Evolutionary conservation across 352 stramenopile genomes (phyloP), one percentile per base, ranked within the genome.

Genomic region (Phytophthora pini): DNA sequence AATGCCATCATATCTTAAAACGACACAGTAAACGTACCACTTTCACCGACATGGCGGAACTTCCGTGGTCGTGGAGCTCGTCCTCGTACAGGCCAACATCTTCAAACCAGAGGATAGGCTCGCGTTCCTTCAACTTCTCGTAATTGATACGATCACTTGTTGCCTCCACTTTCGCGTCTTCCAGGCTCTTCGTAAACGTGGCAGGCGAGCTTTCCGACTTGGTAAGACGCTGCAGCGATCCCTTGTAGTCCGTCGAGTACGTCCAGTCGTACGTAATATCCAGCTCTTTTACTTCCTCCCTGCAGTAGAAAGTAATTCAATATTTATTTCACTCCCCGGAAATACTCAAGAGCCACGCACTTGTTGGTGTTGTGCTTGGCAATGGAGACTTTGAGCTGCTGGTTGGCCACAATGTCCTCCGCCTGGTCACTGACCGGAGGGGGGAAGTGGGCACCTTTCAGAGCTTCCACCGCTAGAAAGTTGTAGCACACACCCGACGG

Each of bases 181-280:
- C 66, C 5, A 64, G 47, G 15, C 69, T 74, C 7, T 54, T 59
- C 6, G 64, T 64, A 22, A 74, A 67, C 39, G 27, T 71, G 13
- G 20, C 22, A 17, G 56, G 48, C 1, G 24, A 46, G 2, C 56
- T 27, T n/a, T 78, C 61, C 2, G 32, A 34, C 24, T 76, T 71
- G 5, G 43, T 61, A 9, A 90, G 38, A 13, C 76, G 82, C 60
- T 88, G 82, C 29, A 92, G 49, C 39, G 79, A 92, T 36, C 86
- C 86, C 70, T 92, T 90, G 69, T 94, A 94, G 69, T 93, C 77
- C 6, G 82, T 94, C 53, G 87, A 82, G 73, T 85, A 94, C 32
- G 87, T 94, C 87, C 87, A 94, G 58, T 94, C 87, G 61, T 93
- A 94, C 51, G 82, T 76, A 44, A 94, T 93, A 51, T 92, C 72